Conservation (phyloP, 2,329 filamentous ascomycete species). For the Colletotrichum melonis region DNA sequence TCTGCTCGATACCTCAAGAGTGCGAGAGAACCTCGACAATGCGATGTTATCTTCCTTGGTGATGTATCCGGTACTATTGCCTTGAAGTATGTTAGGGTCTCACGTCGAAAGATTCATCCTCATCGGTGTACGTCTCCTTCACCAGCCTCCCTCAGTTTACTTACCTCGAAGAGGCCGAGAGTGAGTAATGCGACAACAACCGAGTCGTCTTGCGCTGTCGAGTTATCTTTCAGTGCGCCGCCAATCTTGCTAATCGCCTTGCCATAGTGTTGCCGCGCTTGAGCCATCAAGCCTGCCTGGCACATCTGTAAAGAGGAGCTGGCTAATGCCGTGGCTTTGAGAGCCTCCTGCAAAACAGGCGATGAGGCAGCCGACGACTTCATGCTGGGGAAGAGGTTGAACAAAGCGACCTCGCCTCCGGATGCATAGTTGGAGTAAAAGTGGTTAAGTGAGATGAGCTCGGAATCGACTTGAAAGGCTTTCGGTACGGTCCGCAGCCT, state of each 20-base stretch:
- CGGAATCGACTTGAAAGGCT: not conserved
- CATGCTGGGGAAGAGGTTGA: not conserved
- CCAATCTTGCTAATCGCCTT: conserved; percentile 15
- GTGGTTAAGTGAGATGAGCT: conserved; percentile 9
- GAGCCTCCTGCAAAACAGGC: conserved; percentile 16
- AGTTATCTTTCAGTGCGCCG: not conserved
- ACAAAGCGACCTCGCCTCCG: conserved; percentile 4
- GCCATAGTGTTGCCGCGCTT: conserved; percentile 10
- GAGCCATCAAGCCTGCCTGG: conserved; percentile 22
- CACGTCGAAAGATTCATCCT: too few species aligned
- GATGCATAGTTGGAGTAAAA: conserved; percentile 21
- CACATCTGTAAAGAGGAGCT: conserved; percentile 9
- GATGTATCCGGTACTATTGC: conserved; percentile 7
- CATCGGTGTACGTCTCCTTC: too few species aligned
- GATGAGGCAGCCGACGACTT: conserved; percentile 36
- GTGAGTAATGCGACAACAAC: conserved; percentile 12
- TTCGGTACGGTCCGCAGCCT: not conserved
- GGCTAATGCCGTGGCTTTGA: conserved; percentile 32
- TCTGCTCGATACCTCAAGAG: conserved; percentile 28
- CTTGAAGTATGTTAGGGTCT: not conserved
- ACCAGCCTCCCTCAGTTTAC: too few species aligned
- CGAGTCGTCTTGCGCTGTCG: conserved; percentile 17
- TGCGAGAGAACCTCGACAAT: conserved; percentile 18
- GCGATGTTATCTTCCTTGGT: not conserved
- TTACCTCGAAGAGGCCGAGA: conserved; percentile 26